Conservation (phyloP, 495 filamentous ascomycete genomes). For the Talaromyces adpressus region DNA sequence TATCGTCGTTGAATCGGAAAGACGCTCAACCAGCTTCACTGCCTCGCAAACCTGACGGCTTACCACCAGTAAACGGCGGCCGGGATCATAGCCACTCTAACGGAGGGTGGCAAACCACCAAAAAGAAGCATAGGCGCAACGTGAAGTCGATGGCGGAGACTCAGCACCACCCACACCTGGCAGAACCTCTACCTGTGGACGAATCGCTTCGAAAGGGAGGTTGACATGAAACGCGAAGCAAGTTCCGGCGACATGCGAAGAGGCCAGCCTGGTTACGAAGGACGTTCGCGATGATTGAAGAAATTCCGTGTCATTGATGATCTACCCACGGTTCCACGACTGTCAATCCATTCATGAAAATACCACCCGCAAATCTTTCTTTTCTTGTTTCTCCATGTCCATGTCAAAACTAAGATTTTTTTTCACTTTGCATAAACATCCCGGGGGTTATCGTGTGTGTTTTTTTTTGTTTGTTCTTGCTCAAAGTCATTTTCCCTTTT, state of each 20-base stretch:
- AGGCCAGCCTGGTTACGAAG: background rate
- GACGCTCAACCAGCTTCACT: conserved; percentile 23
- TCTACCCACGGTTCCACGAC: background rate
- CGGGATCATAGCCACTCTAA: conserved; percentile 23
- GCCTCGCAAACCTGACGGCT: conserved; percentile 28
- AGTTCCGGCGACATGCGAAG: background rate
- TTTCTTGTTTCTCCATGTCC: background rate
- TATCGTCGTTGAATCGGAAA: conserved; percentile 20
- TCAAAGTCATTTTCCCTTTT: background rate
- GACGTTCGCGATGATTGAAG: background rate
- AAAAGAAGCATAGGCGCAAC: conserved; percentile 40
- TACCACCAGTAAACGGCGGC: conserved; percentile 10
- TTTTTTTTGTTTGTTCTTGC: conserved; percentile 8
- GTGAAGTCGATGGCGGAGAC: conserved; percentile 27
- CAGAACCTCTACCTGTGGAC: conserved; percentile 39
- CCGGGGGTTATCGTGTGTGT: background rate
- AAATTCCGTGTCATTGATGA: background rate
- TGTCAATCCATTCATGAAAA: background rate
- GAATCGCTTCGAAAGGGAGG: conserved; percentile 46
- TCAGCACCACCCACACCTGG: conserved; percentile 22
- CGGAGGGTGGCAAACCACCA: conserved; percentile 42
- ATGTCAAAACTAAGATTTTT: conserved; percentile 1
- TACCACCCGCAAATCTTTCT: background rate
- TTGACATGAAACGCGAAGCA: conserved; percentile 13
- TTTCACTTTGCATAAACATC: background rate